Conservation (phyloP, 192 early-diverging fungal species). For the Spizellomyces sp. region DNA sequence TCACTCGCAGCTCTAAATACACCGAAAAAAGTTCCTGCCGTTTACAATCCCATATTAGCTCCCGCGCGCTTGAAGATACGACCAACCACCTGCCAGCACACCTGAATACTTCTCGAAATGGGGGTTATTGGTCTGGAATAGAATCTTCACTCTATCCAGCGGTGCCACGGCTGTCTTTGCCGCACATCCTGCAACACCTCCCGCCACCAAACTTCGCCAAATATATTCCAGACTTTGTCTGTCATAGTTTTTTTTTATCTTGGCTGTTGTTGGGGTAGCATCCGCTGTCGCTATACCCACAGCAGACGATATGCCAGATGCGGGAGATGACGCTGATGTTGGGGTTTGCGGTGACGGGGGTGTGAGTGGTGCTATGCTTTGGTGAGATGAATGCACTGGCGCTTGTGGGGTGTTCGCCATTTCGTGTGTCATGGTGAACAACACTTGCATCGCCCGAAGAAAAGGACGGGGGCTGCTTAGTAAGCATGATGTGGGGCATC, state of each 20-base stretch:
- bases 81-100: not conserved
- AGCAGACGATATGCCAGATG: no score
- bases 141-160: conserved; percentile 59
- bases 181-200: conserved; percentile 61
- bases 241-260: not conserved
- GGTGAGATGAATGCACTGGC: no score
- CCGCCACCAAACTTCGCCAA: conserved; percentile 53
- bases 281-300: no score
- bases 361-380: no score
- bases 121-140: conserved; percentile 58
- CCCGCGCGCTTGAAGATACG: not conserved
- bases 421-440: no score
- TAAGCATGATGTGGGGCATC: no score
- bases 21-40: conserved; percentile 73
- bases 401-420: no score
- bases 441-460: no score
- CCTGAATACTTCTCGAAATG: conserved; percentile 52
- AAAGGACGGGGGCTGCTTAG: no score
- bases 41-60: not conserved
- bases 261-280: no score
- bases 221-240: conserved; percentile 47
- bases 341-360: no score
- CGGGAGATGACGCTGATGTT: no score
- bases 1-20: conserved; percentile 77
- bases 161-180: conserved; percentile 62